phyloP scores from a whole-genome alignment of 805 yeast genomes.

The Schwanniomyces pseudopolymorphus region DNA sequence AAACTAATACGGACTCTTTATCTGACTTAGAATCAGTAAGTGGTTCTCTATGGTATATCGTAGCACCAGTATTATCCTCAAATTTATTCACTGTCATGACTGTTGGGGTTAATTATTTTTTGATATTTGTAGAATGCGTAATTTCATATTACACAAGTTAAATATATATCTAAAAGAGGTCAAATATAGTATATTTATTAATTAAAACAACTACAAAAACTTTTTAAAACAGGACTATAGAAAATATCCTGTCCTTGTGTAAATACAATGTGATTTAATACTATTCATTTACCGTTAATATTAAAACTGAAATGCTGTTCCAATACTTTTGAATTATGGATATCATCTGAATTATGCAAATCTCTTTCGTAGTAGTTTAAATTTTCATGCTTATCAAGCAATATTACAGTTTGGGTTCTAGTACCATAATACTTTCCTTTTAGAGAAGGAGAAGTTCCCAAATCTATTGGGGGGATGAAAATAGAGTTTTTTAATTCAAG shows the following conservation, averaged over 20 bases:
- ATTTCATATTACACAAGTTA: background rate
- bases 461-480: constrained; percentile 67
- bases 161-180: too few relatives aligned
- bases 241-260: too few relatives aligned
- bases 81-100: background rate
- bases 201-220: too few relatives aligned
- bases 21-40: constrained; percentile 16
- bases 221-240: too few relatives aligned
- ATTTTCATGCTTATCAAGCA: constrained; percentile 51
- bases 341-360: constrained; percentile 48
- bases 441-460: constrained; percentile 14
- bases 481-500: constrained; percentile 55
- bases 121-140: background rate
- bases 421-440: constrained; percentile 76
- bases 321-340: background rate
- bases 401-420: constrained; percentile 76
- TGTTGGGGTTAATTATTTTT: background rate
- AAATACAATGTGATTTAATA: background rate
- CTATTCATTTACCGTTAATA: background rate
- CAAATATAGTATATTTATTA: too few relatives aligned
- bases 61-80: background rate
- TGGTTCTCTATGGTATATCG: constrained; percentile 20
- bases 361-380: constrained; percentile 64
- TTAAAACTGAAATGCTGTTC: background rate
- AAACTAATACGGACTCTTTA: constrained; percentile 38